These are phyloP conservation scores for Clavispora fructus DNA, from an alignment of 805 yeast species.

Conservation along the genomic window DNA sequence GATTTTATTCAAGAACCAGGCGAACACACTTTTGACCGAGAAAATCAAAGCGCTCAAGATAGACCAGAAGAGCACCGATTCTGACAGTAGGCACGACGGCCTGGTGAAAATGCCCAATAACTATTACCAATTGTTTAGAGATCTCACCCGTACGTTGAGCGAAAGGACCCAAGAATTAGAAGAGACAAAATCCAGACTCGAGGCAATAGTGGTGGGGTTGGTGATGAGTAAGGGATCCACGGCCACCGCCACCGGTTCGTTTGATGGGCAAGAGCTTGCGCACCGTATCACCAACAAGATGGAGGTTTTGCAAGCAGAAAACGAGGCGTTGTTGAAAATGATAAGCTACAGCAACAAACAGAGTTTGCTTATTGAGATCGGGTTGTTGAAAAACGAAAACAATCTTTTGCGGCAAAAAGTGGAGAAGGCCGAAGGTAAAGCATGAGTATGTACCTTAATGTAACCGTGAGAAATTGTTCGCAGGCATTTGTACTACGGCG, in stretches of 20 bases:
- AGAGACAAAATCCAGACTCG: slow-evolving; percentile 59
- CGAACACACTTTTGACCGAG: slow-evolving; percentile 31
- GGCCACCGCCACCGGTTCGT: slow-evolving; percentile 51
- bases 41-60: slow-evolving; percentile 21
- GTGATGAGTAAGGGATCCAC: slow-evolving; percentile 18
- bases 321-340: slow-evolving; percentile 64
- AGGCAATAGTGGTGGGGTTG: slow-evolving; percentile 43
- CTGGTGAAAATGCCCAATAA: slow-evolving; percentile 36
- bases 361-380: slow-evolving; percentile 64
- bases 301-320: slow-evolving; percentile 58
- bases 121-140: slow-evolving; percentile 43
- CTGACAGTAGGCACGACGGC: slow-evolving; percentile 4
- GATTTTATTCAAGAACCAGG: slow-evolving; percentile 49
- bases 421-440: slow-evolving; percentile 5
- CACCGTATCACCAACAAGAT: slow-evolving; percentile 65
- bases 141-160: slow-evolving; percentile 43
- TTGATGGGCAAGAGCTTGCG: slow-evolving; percentile 69
- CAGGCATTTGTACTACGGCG: neutral
- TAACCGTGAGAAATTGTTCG: neutral
- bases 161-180: slow-evolving; percentile 45
- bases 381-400: slow-evolving; percentile 46
- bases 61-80: slow-evolving; percentile 1
- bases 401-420: slow-evolving; percentile 11
- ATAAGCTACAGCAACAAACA: slow-evolving; percentile 72
- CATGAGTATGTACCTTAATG: neutral